Evolutionary conservation across 352 stramenopile genomes (phyloP).

Genomic region (Elongisporangium senticosum): DNA sequence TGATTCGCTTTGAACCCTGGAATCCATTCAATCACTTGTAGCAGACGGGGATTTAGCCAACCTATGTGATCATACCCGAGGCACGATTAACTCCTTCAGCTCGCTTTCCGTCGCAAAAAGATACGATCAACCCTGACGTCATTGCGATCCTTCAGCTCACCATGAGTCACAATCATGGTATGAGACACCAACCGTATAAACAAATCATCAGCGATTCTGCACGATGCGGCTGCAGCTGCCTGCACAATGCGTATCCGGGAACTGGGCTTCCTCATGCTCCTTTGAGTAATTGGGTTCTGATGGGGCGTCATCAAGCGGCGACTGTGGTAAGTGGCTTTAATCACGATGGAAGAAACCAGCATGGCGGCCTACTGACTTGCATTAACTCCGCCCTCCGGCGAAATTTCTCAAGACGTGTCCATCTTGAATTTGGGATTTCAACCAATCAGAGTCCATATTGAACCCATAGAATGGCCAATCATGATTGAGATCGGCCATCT

Average conservation of each 20-base stretch:
- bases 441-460: background rate
- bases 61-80: background rate
- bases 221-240: background rate
- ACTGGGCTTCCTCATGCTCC: background rate
- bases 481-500: background rate
- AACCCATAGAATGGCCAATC: background rate
- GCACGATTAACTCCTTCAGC: background rate
- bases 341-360: background rate
- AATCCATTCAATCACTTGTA: background rate
- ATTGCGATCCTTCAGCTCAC: background rate
- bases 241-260: background rate
- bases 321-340: background rate
- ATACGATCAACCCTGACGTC: background rate
- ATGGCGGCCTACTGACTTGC: background rate
- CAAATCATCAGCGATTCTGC: background rate
- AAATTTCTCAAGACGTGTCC: background rate
- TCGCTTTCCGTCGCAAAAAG: background rate
- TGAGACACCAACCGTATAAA: background rate
- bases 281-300: background rate
- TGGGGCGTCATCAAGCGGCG: background rate
- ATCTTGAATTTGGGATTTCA: background rate
- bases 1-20: background rate
- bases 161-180: background rate
- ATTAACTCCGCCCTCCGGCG: background rate
- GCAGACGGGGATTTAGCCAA: background rate